Evolutionary conservation across 495 filamentous ascomycete genomes (phyloP).

Genomic region (Cryomyces minteri): DNA sequence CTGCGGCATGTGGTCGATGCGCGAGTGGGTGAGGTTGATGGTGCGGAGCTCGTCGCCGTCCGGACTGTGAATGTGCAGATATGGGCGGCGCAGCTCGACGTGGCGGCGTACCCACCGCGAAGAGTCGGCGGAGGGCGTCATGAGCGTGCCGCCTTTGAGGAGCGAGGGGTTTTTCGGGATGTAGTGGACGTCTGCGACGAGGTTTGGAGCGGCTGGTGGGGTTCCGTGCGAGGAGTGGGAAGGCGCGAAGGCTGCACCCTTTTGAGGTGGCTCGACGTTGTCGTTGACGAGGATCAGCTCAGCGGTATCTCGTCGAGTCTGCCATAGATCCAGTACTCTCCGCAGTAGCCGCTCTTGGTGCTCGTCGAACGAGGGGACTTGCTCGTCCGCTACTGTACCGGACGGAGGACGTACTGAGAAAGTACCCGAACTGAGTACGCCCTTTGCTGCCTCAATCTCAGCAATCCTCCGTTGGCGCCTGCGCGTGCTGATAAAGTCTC

Average conservation of each 20-base stretch:
- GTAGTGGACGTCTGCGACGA: conserved; percentile 47
- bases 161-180: conserved; percentile 45
- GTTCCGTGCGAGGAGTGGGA: conserved; percentile 9
- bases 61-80: conserved; percentile 71
- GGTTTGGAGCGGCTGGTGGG: conserved; percentile 16
- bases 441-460: conserved; percentile 66
- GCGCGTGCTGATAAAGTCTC: conserved; percentile 55
- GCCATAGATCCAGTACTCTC: conserved; percentile 65
- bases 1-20: conserved; percentile 76
- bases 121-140: conserved; percentile 55
- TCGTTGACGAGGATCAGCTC: conserved; percentile 53
- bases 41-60: conserved; percentile 81
- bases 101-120: conserved; percentile 78
- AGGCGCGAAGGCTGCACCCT: conserved; percentile 34
- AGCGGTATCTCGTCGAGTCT: conserved; percentile 51
- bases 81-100: conserved; percentile 82
- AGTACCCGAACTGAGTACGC: conserved; percentile 31
- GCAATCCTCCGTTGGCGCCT: conserved; percentile 50
- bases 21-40: conserved; percentile 65
- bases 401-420: conserved; percentile 2
- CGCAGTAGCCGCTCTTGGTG: conserved; percentile 32
- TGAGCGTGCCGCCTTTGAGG: conserved; percentile 69
- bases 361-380: conserved; percentile 3
- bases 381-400: not conserved
- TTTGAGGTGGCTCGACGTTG: conserved; percentile 56